Percentiles rank a stretch among this genome's conserved stretches.
Evolutionary conservation across 306 rosid genomes (phyloP).

Genomic region (Gastrolobium bilobum): DNA sequence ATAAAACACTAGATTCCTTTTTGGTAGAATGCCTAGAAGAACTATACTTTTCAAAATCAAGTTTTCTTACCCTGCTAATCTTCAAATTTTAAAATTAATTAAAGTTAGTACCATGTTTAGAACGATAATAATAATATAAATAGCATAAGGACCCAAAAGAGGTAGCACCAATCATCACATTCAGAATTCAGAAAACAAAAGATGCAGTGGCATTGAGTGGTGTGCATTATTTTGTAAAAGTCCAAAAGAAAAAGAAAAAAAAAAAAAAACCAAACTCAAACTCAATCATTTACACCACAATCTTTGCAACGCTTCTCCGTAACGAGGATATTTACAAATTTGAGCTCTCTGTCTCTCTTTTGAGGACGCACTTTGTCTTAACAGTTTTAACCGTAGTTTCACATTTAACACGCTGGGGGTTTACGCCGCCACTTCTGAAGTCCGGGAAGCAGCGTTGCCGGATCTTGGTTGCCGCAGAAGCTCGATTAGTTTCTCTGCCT

Average conservation of each 20-base stretch:
- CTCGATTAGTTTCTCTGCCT: slow-evolving; percentile 94
- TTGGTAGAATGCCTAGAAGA: neutral
- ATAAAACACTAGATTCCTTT: neutral
- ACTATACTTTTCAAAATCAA: neutral
- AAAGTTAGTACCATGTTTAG: slow-evolving; percentile 31
- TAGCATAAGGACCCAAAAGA: neutral
- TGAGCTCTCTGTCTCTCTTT: slow-evolving; percentile 12
- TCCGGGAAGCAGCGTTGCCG: slow-evolving; percentile 65
- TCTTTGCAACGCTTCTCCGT: slow-evolving; percentile 58
- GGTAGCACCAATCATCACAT: neutral
- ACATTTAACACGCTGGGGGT: slow-evolving; percentile 30
- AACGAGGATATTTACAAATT: slow-evolving; percentile 68
- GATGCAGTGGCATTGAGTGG: neutral
- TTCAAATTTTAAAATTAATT: neutral
- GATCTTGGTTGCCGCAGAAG: slow-evolving; percentile 98
- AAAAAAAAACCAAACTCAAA: slow-evolving; percentile 54
- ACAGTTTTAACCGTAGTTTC: slow-evolving; percentile 8
- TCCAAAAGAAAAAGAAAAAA: slow-evolving; percentile 38
- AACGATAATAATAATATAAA: slow-evolving; percentile 10
- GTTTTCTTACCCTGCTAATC: slow-evolving; percentile 7
- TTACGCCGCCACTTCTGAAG: slow-evolving; percentile 59
- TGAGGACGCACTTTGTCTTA: slow-evolving; percentile 21
- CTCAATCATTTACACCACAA: slow-evolving; percentile 52
- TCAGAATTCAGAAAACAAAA: neutral
- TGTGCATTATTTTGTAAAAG: slow-evolving; percentile 28